Conservation (phyloP, 2,329 filamentous ascomycete genomes). For the Simplicillium sp. region DNA sequence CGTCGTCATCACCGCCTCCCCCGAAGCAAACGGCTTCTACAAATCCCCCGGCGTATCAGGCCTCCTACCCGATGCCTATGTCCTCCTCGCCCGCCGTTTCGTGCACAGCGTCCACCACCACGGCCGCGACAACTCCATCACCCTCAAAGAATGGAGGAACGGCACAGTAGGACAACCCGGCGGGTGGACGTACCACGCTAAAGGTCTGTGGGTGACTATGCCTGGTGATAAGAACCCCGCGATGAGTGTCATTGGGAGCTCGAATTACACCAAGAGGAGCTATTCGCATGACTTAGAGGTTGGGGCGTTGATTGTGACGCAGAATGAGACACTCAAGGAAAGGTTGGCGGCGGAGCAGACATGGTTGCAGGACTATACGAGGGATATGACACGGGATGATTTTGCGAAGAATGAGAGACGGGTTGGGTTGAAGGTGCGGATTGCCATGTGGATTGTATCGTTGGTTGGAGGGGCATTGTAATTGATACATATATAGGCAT, state of each 20-base stretch:
- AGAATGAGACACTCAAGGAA: conserved; percentile 59
- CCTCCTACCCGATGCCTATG: conserved; percentile 86
- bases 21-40: conserved; percentile 93
- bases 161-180: conserved; percentile 72
- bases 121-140: conserved; percentile 46
- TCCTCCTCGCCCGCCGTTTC: conserved; percentile 75
- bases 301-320: conserved; percentile 77
- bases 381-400: conserved; percentile 61
- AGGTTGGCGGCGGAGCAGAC: conserved; percentile 70
- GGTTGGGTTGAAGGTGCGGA: conserved; percentile 73
- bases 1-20: conserved; percentile 85
- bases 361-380: conserved; percentile 70
- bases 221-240: conserved; percentile 57
- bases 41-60: conserved; percentile 79
- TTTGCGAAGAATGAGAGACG: conserved; percentile 73
- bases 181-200: conserved; percentile 97
- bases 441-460: conserved; percentile 91
- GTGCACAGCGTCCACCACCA: conserved; percentile 46
- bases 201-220: conserved; percentile 84
- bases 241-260: conserved; percentile 79
- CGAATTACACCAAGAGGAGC: conserved; percentile 90
- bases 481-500: conserved; percentile 7
- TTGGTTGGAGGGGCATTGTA: conserved; percentile 81
- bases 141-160: conserved; percentile 77
- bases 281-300: conserved; percentile 89